phyloP scores from a whole-genome alignment of 352 stramenopile genomes.

The Plasmopara muralis region DNA sequence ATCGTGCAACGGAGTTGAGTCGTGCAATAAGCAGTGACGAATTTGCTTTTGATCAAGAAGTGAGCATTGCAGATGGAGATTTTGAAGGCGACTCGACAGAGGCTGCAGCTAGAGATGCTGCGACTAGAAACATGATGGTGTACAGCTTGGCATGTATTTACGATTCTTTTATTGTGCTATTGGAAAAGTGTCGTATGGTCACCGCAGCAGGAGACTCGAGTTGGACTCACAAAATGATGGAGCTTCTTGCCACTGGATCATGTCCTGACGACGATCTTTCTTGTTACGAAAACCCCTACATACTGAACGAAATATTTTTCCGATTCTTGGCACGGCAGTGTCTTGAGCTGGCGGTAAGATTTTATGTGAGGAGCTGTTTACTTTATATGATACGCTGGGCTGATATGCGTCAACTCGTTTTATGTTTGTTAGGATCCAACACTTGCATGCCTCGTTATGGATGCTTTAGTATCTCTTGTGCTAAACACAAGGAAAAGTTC shows the following conservation, averaged over 20 bases:
- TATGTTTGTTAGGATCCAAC: slow-evolving; percentile 35
- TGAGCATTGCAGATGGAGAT: slow-evolving; percentile 13
- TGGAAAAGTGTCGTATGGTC: slow-evolving; percentile 29
- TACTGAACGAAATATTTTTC: slow-evolving; percentile 33
- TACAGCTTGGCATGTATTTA: slow-evolving; percentile 36
- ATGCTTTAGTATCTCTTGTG: slow-evolving; percentile 35
- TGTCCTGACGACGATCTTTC: slow-evolving; percentile 16
- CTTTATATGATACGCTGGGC: not conserved
- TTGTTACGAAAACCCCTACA: slow-evolving; percentile 3
- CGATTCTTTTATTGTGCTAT: slow-evolving; percentile 25
- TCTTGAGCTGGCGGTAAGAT: slow-evolving; percentile 39
- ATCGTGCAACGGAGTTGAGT: slow-evolving; percentile 23
- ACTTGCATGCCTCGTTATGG: slow-evolving; percentile 35
- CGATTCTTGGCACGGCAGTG: slow-evolving; percentile 41
- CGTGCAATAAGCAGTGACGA: slow-evolving; percentile 25
- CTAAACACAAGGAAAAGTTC: slow-evolving; percentile 34
- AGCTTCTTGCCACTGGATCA: slow-evolving; percentile 29
- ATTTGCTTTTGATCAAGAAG: slow-evolving; percentile 12
- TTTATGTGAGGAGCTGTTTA: not conserved
- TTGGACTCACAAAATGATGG: slow-evolving; percentile 26
- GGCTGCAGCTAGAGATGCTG: slow-evolving; percentile 2
- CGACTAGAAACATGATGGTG: slow-evolving; percentile 22
- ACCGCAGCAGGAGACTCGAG: slow-evolving; percentile 16
- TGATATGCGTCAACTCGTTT: not conserved
- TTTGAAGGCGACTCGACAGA: slow-evolving; percentile 13